A percentile compares a stretch with the other conserved stretches of the same genome.
phyloP scores from a whole-genome alignment of 1,284 basidiomycete genomes.

The Cryptococcus jaspeensis region DNA sequence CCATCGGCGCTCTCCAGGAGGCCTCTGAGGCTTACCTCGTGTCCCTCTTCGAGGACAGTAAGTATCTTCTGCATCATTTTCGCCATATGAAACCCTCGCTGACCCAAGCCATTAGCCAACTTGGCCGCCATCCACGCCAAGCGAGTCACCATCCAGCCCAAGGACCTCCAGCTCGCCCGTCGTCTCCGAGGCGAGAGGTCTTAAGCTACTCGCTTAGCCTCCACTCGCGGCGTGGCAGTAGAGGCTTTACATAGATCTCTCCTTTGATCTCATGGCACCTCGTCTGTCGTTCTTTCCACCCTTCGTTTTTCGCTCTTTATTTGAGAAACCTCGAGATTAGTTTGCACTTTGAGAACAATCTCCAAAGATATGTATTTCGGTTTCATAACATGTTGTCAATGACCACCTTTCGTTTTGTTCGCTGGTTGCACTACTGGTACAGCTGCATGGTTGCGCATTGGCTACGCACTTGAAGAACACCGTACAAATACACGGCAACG shows the following conservation, averaged over 20 bases:
- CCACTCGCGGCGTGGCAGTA: neutral
- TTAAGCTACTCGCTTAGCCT: constrained; percentile 22
- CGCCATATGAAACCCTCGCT: constrained; percentile 1
- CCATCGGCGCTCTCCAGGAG: constrained; percentile 70
- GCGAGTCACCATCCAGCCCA: constrained; percentile 63
- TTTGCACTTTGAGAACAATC: neutral
- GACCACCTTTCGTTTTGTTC: no score
- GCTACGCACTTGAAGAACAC: no score
- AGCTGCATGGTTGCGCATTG: no score
- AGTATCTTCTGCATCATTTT: constrained; percentile 17
- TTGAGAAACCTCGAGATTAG: neutral
- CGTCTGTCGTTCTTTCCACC: neutral
- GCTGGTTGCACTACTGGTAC: neutral
- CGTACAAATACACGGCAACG: no score
- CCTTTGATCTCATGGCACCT: neutral
- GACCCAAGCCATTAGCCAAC: constrained; percentile 33
- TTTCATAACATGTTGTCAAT: constrained; percentile 1
- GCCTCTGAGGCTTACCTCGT: constrained; percentile 64
- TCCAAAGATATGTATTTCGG: constrained; percentile 6
- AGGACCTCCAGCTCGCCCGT: constrained; percentile 66
- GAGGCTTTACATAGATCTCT: neutral
- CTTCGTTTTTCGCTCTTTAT: constrained; percentile 44
- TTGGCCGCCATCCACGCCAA: constrained; percentile 57
- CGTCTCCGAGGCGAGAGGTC: constrained; percentile 60
- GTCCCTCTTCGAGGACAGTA: constrained; percentile 56